Evolutionary conservation across 805 yeast species (phyloP), one percentile per base, ranked within the genome.

Genomic region (Saccharomycopsis lassenensis): DNA sequence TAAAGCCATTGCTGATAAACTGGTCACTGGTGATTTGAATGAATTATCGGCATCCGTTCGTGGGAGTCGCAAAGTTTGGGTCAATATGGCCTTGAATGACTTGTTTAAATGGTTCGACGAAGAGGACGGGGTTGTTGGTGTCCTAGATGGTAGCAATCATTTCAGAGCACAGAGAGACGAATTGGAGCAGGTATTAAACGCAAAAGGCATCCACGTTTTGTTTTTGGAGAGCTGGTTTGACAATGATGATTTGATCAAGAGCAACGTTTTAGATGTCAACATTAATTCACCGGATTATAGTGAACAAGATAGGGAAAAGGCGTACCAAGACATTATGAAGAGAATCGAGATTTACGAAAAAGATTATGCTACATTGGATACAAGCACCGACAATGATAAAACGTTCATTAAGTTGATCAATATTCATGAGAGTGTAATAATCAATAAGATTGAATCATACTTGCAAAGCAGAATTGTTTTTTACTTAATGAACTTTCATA

Each of bases 401-500:
- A 81, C 97, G 0, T 91, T 81, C 57, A 80, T 87, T 51, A 89
- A 86, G 56, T 65, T 91, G 46, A 75, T 85, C 55, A 86, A 91
- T 52, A 86, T 85, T 32, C 83, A 86, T 45, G 70, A 87, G 36
- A 94, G 86, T 54, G 85, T 91, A 29, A 74, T 91, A 38, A 75
- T 89, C 52, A 89, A 91, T 59, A 69, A 76, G 43, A 86, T 91
- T 47, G 85, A 83, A 55, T 75, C 87, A 17, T 91, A 91, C 55
- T 62, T 89, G 50, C 94, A 91, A 57, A 77, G 91, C 44, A 72
- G 96, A 50, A 86, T 91, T 45, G 96, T 87, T 14, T 91, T 86
- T 58, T 91, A 86, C 54, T 84, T 91, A 28, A 87, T 91, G 95
- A 91, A 91, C 52, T 63, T 91, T 48, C 96, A 87, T 56, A 82